Base-by-base conservation (phyloP, 495 filamentous ascomycete species). In the Hypoxylon subgilvum region DNA sequence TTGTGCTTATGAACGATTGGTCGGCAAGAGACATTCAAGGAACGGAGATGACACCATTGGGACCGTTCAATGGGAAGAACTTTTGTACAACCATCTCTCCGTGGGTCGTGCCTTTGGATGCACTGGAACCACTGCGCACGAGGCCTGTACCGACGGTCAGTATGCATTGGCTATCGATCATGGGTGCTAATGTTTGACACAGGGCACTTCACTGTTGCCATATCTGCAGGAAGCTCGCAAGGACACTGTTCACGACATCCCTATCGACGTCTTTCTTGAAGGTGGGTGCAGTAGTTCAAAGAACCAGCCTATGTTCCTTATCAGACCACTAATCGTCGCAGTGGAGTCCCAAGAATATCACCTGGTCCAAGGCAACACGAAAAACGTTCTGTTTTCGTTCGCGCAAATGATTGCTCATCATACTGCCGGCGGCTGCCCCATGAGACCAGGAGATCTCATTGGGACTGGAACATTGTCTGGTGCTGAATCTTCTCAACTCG, bases 51-150 rank as follows among this genome's bases (percentile, higher is more conserved):
- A 30, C 19, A 7, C 88, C 88, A 6, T 74, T 92, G n/a, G 88
- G 88, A 0, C 91, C 91, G 1, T 94, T 96, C 76, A 91, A 88
- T 51, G 79, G 83, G 1, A 96, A 96, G 80, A 94, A 92, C 71
- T 93, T 95, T 69, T 89, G 83, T 7, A 92, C 90, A 0, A 87
- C 83, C 2, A 87, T 96, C 53, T 88, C 83, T 36, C 80, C 90
- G 0, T 96, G 92, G 92, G 85, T 96, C 1, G 88, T 96, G 8
- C 71, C 91, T 3, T 70, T 85, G 9, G 90, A 93, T 65, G 91
- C 91, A 5, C 73, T 96, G 32, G 87, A 88, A 72, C 85, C 86
- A 19, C 75, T 74, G 41, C 36, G 36, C 9, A 40, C n/a, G n/a
- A n/a, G n/a, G n/a, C n/a, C n/a, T n/a, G n/a, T n/a, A n/a, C n/a